Evolutionary conservation across 108 stramenopile genomes (phyloP).

Genomic region (Nitzschia sp.): DNA sequence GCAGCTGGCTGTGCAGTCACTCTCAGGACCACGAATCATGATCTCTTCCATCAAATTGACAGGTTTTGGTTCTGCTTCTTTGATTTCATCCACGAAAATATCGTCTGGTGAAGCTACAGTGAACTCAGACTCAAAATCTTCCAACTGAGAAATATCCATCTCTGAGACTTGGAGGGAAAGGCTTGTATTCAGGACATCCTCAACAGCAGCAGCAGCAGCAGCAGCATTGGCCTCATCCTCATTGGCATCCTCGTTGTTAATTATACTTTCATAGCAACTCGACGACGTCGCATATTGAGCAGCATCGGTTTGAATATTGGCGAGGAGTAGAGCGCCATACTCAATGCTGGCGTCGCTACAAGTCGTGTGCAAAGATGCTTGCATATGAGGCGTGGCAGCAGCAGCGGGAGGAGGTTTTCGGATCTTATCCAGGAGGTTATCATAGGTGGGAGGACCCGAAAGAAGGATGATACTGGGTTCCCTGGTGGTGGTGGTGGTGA

Average conservation of each 20-base stretch:
- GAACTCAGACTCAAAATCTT: neutral
- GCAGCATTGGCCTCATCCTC: too few relatives aligned
- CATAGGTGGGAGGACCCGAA: neutral
- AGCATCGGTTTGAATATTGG: neutral
- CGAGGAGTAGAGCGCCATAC: neutral
- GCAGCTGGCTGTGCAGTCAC: neutral
- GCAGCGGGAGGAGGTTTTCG: neutral
- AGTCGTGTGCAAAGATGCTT: slow-evolving; percentile 6
- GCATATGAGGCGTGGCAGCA: neutral
- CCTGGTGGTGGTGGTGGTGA: too few relatives aligned
- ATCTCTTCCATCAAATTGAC: neutral
- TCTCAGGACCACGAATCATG: too few relatives aligned
- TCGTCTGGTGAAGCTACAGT: neutral
- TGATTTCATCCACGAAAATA: neutral
- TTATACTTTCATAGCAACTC: neutral
- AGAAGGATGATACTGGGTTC: neutral
- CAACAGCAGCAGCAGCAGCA: too few relatives aligned
- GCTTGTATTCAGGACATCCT: neutral
- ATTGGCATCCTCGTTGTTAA: neutral
- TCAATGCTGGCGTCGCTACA: slow-evolving; percentile 2
- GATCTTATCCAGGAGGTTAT: neutral
- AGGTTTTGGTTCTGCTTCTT: neutral
- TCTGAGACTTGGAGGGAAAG: neutral
- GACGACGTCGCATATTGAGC: neutral
- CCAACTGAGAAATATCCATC: neutral